Evolutionary conservation across 2,329 filamentous ascomycete genomes (phyloP).

Genomic region (Fusarium odoratissimum): DNA sequence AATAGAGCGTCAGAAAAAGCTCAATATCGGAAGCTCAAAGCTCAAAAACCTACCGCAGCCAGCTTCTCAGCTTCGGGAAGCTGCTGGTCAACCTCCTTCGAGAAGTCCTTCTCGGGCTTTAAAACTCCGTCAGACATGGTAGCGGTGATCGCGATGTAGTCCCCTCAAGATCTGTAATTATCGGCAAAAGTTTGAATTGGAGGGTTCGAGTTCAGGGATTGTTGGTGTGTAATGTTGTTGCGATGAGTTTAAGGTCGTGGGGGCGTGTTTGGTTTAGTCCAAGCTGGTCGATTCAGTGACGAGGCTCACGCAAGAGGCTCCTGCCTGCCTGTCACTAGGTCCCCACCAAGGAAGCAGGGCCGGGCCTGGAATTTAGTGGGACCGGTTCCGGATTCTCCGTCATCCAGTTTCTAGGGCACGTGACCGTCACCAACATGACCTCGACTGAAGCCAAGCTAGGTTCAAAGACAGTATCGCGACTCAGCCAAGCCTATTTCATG

Average conservation of each 20-base stretch:
- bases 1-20: constrained; percentile 48
- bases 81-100: constrained; percentile 92
- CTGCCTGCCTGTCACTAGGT: constrained; percentile 51
- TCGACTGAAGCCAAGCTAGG: neutral
- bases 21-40: neutral
- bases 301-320: constrained; percentile 54
- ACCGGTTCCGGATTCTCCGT: constrained; percentile 30
- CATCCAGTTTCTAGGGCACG: constrained; percentile 11
- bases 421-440: neutral
- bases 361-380: constrained; percentile 41
- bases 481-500: neutral
- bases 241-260: constrained; percentile 37
- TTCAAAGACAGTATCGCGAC: neutral
- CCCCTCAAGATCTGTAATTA: neutral
- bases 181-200: neutral
- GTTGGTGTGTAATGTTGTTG: constrained; percentile 34
- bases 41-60: constrained; percentile 75
- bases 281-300: constrained; percentile 47
- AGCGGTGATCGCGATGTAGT: constrained; percentile 16
- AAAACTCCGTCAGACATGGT: constrained; percentile 83
- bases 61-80: constrained; percentile 91
- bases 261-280: constrained; percentile 41
- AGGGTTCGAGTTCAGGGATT: constrained; percentile 7
- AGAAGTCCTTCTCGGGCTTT: constrained; percentile 99
- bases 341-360: constrained; percentile 29